Conservation (phyloP, 495 filamentous ascomycete species). For the Xylaria bambusicola region DNA sequence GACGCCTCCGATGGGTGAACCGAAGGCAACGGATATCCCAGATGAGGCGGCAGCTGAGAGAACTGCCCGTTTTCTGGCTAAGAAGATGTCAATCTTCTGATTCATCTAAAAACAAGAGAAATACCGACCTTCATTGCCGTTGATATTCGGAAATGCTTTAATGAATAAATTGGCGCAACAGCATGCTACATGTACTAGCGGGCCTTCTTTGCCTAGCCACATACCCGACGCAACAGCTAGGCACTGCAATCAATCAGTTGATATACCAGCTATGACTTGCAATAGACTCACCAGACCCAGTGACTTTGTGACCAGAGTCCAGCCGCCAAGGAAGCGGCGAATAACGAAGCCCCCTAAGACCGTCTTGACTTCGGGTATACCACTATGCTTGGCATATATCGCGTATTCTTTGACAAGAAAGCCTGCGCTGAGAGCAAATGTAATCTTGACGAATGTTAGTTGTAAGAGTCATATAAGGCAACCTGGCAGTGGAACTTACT, state of each 20-base stretch:
- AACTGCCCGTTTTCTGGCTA: slow-evolving; percentile 91
- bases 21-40: slow-evolving; percentile 96
- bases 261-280: not conserved
- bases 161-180: slow-evolving; percentile 96
- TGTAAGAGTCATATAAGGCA: not conserved
- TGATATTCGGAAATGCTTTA: slow-evolving; percentile 81
- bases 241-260: slow-evolving; percentile 58
- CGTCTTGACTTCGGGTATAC: slow-evolving; percentile 98
- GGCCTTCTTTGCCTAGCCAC: slow-evolving; percentile 98
- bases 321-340: slow-evolving; percentile 83
- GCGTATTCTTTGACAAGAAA: slow-evolving; percentile 82
- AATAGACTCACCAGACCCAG: slow-evolving; percentile 71
- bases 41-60: slow-evolving; percentile 92
- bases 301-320: slow-evolving; percentile 91
- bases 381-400: slow-evolving; percentile 89
- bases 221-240: slow-evolving; percentile 92
- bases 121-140: slow-evolving; percentile 78
- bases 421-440: slow-evolving; percentile 79
- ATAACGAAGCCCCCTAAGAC: slow-evolving; percentile 95
- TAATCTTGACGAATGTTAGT: slow-evolving; percentile 54
- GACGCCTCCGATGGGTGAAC: slow-evolving; percentile 91
- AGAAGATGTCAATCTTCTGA: slow-evolving; percentile 19
- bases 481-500: slow-evolving; percentile 46
- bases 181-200: slow-evolving; percentile 95
- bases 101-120: not conserved